Conservation (phyloP, 306 rosid species). For the Quercus cerris region DNA sequence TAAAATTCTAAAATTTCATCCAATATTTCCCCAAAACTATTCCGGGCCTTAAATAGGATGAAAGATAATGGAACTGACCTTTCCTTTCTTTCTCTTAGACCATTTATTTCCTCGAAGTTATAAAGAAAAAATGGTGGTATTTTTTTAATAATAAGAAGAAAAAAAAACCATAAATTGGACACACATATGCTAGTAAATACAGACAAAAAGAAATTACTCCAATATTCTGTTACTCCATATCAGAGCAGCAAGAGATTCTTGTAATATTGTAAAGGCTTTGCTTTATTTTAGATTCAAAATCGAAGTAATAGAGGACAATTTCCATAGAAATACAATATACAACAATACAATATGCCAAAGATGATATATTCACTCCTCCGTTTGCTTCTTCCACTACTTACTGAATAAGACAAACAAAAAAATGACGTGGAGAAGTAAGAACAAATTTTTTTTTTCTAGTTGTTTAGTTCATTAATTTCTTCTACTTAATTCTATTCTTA, state of each 20-base stretch:
- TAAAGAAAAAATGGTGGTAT: no score
- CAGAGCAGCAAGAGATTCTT: no score
- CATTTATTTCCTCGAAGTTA: no score
- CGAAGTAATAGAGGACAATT: background rate
- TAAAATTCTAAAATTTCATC: background rate
- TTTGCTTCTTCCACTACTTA: background rate
- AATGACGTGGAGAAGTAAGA: background rate
- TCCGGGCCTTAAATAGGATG: background rate
- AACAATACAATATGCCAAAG: background rate
- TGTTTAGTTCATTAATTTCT: no score
- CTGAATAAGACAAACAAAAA: background rate
- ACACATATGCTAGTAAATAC: no score
- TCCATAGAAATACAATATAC: background rate
- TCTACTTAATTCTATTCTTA: no score
- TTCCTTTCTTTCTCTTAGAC: background rate
- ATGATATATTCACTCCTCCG: background rate
- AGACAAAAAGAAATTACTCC: no score
- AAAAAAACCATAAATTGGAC: no score
- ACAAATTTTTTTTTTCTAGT: background rate
- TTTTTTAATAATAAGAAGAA: no score
- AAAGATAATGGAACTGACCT: no score
- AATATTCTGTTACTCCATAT: no score
- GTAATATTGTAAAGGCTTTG: no score
- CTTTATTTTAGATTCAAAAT: background rate
- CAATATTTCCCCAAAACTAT: background rate